Evolutionary conservation across 495 filamentous ascomycete genomes (phyloP), one percentile per base, ranked within the genome.

Genomic region (Mycothermus thermophilus): DNA sequence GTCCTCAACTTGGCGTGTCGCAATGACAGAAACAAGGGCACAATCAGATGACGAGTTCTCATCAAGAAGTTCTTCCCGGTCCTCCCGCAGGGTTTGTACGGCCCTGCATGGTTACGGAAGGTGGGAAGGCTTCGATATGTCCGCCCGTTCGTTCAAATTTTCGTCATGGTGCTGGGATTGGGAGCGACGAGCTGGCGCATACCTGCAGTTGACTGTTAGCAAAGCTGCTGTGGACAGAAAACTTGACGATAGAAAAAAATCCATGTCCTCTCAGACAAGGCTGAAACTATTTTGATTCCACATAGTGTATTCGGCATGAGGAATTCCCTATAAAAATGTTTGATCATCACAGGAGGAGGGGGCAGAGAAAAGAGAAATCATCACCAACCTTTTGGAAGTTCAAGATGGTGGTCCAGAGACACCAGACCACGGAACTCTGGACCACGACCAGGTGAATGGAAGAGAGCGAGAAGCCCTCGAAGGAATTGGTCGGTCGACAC

Each of bases 101-200:
- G 72, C 35, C 72, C 76, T 73, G 69, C 69, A 67, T 74, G 6
- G 22, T 6, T 69, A 64, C 60, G 19, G 55, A 63, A 74, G 72
- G 65, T 65, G 66, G 59, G 59, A 57, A 58, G 70, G 72, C 71
- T 75, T 80, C 74, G 67, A 72, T 93, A 77, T 92, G 86, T 87
- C 86, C 86, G 86, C 86, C 86, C 83, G 85, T 86, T 86, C 83
- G 83, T 90, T 92, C 80, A 85, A 83, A 55, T 54, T 22, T 75
- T 77, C 55, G 42, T 93, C 84, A 74, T 90, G 77, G 86, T 83
- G 66, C 64, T 59, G 45, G 43, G 32, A 37, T 33, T 25, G 41
- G 38, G 28, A 28, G n/a, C n/a, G n/a, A 39, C 41, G 27, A 42
- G 41, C 41, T 51, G 34, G 60, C 60, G 71, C 71, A 62, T 84